Evolutionary conservation across 345 rosid species (phyloP).

Genomic region (Eucalyptus leucophloia): DNA sequence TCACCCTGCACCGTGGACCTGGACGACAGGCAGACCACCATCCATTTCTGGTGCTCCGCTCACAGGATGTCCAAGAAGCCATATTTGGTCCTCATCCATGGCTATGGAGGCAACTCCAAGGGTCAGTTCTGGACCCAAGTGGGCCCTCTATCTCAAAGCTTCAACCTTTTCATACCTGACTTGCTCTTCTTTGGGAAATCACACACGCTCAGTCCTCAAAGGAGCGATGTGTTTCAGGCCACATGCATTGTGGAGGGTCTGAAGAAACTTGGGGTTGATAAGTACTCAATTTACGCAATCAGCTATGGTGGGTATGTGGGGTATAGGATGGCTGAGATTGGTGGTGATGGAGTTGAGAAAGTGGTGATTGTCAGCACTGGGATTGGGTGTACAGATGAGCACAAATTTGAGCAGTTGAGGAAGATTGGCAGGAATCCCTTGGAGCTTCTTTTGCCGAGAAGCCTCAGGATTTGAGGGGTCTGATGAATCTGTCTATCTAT

Average conservation of each 20-base stretch:
- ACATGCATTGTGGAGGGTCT: constrained; percentile 35
- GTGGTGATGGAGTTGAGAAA: constrained; percentile 38
- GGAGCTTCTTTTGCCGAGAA: constrained; percentile 32
- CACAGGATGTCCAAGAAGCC: constrained; percentile 26
- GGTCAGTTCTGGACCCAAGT: constrained; percentile 69
- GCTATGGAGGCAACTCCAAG: constrained; percentile 55
- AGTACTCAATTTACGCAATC: constrained; percentile 34
- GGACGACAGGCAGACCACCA: constrained; percentile 38
- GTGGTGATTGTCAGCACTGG: constrained; percentile 64
- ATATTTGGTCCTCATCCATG: constrained; percentile 53
- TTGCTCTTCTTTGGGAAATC: constrained; percentile 61
- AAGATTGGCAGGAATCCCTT: constrained; percentile 29
- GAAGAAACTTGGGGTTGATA: constrained; percentile 37
- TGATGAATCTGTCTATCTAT: constrained; percentile 22
- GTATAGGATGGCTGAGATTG: constrained; percentile 55
- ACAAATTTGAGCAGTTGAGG: constrained; percentile 24
- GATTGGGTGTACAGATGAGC: constrained; percentile 24
- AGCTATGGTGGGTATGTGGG: constrained; percentile 85
- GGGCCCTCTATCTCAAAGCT: constrained; percentile 26
- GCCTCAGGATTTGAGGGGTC: constrained; percentile 33
- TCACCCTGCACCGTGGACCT: constrained; percentile 42
- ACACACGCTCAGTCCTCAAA: constrained; percentile 6
- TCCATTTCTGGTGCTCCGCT: constrained; percentile 49
- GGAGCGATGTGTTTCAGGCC: constrained; percentile 53
- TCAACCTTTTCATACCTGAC: constrained; percentile 59